Base-by-base conservation (phyloP, 164 flowering plant genomes). In the Vitis amurensis region DNA sequence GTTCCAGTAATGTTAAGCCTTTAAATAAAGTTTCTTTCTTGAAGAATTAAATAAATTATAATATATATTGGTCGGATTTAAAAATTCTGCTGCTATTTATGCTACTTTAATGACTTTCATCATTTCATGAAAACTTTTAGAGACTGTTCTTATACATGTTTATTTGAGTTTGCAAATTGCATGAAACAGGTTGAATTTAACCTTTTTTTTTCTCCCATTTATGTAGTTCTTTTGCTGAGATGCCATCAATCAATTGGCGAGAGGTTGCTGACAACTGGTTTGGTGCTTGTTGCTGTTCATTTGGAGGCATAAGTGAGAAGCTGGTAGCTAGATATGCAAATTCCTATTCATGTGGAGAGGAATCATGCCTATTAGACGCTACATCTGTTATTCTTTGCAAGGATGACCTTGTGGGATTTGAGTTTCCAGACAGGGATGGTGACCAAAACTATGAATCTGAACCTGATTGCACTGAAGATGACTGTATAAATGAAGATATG, bases 201-300 rank as follows among this genome's bases (percentile, higher is more conserved):
- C 12, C 8, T 63, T 63, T 63, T 63, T 19, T 12, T 56, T 65
- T 49, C 11, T 50, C 65, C 19, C 4, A 53, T 68, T 50, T 49
- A 9, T 80, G 68, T 79, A 94, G 99, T 68, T 52, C 66, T 63
- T 91, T 90, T 71, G 77, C 78, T 71, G 97, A 95, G 75, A 81
- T 88, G 89, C 99, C 98, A 68, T 93, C 99, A 51, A 79, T 80
- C 50, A 80, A 95, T 73, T 95, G 99, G 98, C 87, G 86, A 67
- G 99, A 95, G 74, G 87, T 73, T 53, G 98, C 99, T 71, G 98
- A 95, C 74, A 95, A 93, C 71, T 95, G 99, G 99, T 95, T 95
- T 84, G 99, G 97, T 59, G 72, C 77, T 64, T 93, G 98, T 77
- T 95, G 99, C 72, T 93, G 99, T 78, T 91, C 99, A 6, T 95